phyloP scores from a whole-genome alignment of 2,329 filamentous ascomycete species.

The Fusarium devonianum region DNA sequence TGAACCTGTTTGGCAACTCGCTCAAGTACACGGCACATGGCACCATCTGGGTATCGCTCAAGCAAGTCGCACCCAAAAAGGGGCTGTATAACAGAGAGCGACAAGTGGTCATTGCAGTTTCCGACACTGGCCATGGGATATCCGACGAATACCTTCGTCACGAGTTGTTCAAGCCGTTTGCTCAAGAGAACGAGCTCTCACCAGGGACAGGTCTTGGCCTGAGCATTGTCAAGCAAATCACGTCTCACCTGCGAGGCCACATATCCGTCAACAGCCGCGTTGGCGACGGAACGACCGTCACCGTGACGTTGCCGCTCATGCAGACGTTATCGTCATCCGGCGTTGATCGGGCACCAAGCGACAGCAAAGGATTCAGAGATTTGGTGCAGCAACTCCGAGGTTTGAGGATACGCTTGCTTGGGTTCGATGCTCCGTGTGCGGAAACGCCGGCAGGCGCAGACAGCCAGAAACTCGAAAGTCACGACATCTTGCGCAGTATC shows the following conservation, averaged over 20 bases:
- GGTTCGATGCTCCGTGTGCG: too few species aligned
- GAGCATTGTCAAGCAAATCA: constrained; percentile 68
- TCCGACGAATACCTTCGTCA: constrained; percentile 66
- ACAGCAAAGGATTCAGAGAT: constrained; percentile 42
- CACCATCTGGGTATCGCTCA: constrained; percentile 42
- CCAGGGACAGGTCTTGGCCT: constrained; percentile 71
- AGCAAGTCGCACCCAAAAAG: constrained; percentile 26
- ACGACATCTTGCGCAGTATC: constrained; percentile 14
- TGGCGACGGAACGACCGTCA: constrained; percentile 48
- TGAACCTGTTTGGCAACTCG: constrained; percentile 69
- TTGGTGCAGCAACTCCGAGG: constrained; percentile 41
- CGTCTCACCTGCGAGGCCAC: constrained; percentile 63
- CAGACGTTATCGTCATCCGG: background rate
- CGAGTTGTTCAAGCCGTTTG: constrained; percentile 68
- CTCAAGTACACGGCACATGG: constrained; percentile 64
- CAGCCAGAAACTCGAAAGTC: too few species aligned
- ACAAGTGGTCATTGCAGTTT: constrained; percentile 54
- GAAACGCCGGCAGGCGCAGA: too few species aligned
- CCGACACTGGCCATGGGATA: constrained; percentile 72
- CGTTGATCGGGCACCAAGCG: background rate
- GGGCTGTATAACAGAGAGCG: constrained; percentile 5
- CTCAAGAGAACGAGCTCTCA: constrained; percentile 67
- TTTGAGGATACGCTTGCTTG: constrained; percentile 37
- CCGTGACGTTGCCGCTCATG: constrained; percentile 44
- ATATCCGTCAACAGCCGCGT: constrained; percentile 62